Base-by-base conservation (phyloP, 257 asterid species). In the Ehretia macrophylla region DNA sequence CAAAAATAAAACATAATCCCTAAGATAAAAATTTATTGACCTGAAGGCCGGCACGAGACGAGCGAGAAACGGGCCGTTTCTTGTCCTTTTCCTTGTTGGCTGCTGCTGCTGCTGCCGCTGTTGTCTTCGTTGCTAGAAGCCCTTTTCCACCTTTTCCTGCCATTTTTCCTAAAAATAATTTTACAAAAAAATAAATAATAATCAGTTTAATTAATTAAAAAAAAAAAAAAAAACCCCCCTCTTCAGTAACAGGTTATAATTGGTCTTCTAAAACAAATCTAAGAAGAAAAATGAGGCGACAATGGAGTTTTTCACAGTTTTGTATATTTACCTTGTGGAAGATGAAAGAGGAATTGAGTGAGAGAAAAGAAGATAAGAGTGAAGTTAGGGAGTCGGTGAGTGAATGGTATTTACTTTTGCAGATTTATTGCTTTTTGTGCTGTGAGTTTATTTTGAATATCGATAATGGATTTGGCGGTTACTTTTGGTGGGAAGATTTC, bases 111-210 rank as follows among this genome's bases (percentile, higher is more conserved):
- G 87, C 81, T 11, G 85, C 84, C 10, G 98, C 96, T 47, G 83
- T 83, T n/a, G 98, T 90, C 81, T 90, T 90, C 50, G 94, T 96
- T 9, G 97, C 97, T 48, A 90, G 79, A 9, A 90, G 95, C 32
- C 97, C 97, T 73, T 90, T 90, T 45, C 98, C 98, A 51, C 98
- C 98, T 76, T 90, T 90, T 55, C 98, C 98, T 38, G 98, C 98
- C 98, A 90, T 90, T 58, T 10, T 58, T 54, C 35, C 56, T 54
- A 23, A 12, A 35, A 51, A 54, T 14, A 38, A 60, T 17, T 1
- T 14, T 17, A 56, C 49, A 44, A 60, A 9, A 11, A 20, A 47
- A 16, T 54, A 8, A 22, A 5, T 52, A 17, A 3, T 0, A n/a
- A n/a, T 45, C 13, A 14, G 14, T 42, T 12, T 50, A 16, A 8